Percentiles rank a stretch among this genome's conserved stretches.
phyloP scores from a whole-genome alignment of 139 green algal species.

The Chlamydomonas incerta region DNA sequence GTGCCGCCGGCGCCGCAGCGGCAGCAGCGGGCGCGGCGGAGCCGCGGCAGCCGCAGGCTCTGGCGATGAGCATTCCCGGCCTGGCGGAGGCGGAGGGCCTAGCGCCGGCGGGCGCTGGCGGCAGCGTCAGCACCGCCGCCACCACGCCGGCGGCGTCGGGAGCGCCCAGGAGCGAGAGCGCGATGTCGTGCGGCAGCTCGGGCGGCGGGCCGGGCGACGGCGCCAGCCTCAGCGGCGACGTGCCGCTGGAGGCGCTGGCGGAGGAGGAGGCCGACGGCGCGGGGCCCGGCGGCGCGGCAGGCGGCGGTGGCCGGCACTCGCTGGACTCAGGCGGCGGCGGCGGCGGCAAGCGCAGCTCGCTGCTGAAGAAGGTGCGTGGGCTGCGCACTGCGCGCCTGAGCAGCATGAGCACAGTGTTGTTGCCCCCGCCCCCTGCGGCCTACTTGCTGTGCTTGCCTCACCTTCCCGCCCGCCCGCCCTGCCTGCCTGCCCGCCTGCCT shows the following conservation, averaged over 20 bases:
- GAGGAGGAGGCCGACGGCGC: neutral
- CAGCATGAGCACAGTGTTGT: no score
- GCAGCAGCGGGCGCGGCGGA: neutral
- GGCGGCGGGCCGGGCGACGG: neutral
- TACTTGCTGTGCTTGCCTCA: no score
- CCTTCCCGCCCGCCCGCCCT: no score
- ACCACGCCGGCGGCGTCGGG: neutral
- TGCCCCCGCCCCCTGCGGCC: no score
- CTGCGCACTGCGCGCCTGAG: no score
- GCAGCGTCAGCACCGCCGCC: neutral
- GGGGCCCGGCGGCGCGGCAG: neutral
- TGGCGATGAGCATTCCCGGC: neutral
- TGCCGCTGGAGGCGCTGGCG: neutral
- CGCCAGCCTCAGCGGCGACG: neutral
- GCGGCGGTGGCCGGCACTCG: neutral
- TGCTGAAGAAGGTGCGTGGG: conserved; percentile 1
- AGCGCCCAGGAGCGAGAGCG: neutral
- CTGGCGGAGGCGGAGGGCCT: conserved; percentile 6
- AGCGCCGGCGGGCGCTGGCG: neutral
- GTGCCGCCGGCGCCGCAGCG: neutral
- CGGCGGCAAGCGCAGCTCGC: neutral
- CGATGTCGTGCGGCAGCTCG: neutral
- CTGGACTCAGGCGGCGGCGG: neutral
- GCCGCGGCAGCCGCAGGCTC: neutral
- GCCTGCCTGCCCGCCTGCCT: neutral